phyloP scores from a whole-genome alignment of 345 rosid genomes.

The Arabidopsis thaliana region TAIR10.1 NC_003074.8:24001-24500 shows the following conservation, averaged over 20 bases:
- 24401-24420: neutral
- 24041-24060: constrained; percentile 1
- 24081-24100: no score
- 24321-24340: constrained; percentile 32
- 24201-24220: neutral
- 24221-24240: neutral
- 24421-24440: neutral
- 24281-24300: constrained; percentile 42
- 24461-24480: neutral
- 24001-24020: neutral
- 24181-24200: no score
- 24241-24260: constrained; percentile 8
- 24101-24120: no score
- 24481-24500: neutral
- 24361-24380: constrained; percentile 15
- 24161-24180: no score
- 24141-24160: no score
- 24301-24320: constrained; percentile 26
- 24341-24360: constrained; percentile 31
- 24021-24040: neutral
- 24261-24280: constrained; percentile 1
- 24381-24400: neutral
- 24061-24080: neutral
- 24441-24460: neutral
- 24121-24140: no score